Base-by-base conservation (phyloP, 2,329 filamentous ascomycete species). In the Tolypocladium ovalisporum region DNA sequence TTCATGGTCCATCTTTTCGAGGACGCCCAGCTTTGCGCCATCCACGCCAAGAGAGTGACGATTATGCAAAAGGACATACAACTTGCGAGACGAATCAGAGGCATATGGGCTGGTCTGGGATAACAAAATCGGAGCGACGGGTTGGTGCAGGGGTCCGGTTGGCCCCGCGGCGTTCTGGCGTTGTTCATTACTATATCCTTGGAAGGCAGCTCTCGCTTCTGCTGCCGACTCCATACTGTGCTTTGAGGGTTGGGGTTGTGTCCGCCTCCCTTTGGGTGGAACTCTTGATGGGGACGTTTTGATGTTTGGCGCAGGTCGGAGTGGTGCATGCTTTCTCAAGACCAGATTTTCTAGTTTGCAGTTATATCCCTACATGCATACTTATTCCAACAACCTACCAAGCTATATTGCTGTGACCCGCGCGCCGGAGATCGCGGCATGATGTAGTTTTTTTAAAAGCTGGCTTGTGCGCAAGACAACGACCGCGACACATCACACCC, bases 21-120 rank as follows among this genome's bases (percentile, higher is more conserved):
- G 59, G 71, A 74, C 55, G 71, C 72, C 39, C 97, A 97, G 76
- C 82, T 97, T 47, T 97, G 93, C 76, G 94, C 93, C 61, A 92
- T 97, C 66, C 93, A 97, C 75, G 94, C 93, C 61, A 97, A 96
- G 78, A 82, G 93, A 70, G 91, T 97, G 56, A 97, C 93, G 42
- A 96, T 97, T 66, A 93, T 96, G 89, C 91, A 94, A 74, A 96
- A 96, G 76, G 94, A 97, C 73, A 96, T 99, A 66, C 93, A 97
- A 75, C 82, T 97, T 60, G 93, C 93, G 24, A 79, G 89, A 66
- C 77, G 89, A 63, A 91, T 93, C 74, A 79, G 89, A 55, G 89
- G 89, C 15, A 81, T 86, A 52, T 92, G 88, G 88, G 88, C 85
- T 52, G 88, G 87, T 6, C 64, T 79, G 75, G 74, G 87, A 73